Evolutionary conservation across 331 rosid genomes (phyloP), one percentile per base, ranked within the genome.

Genomic region (Cucumis variabilis): DNA sequence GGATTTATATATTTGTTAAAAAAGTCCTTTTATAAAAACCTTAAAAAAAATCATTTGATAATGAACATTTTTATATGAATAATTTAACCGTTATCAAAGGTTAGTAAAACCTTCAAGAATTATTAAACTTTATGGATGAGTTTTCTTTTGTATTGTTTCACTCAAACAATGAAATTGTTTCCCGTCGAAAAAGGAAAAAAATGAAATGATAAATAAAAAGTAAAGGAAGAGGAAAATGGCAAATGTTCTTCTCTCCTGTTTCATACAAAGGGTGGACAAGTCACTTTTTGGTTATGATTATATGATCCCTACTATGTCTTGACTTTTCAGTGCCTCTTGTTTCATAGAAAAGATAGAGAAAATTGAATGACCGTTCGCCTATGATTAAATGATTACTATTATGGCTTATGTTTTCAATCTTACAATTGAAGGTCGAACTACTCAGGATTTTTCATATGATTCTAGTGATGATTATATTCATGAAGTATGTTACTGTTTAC

Each of bases 371-470:
- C 58, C 20, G n/a, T 68, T 48, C 44, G 24, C 12, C 65, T 17
- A 37, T 71, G 77, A 72, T 33, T 33, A 33, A 30, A 30, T 30
- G 1, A 72, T 72, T 72, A 24, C 51, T 72, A 33, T 72, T 33
- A 33, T 33, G 78, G 24, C 51, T 72, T 33, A n/a, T 72, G 50
- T 72, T 68, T 72, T 91, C 91, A 96, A 98, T 88, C 89, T 93
- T 83, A 90, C 44, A 60, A 69, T 68, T 33, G 37, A 79, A 28
- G 89, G 84, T 30, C 94, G 72, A 87, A 89, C 63, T 75, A 74
- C 86, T 86, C 85, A 86, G 90, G 94, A 95, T 80, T 66, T 27
- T 94, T 88, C 94, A 85, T 91, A 95, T 6, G 93, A 92, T 85
- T 90, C 96, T 70, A 69, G 86, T 82, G 94, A 85, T 55, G 87